These are phyloP conservation scores for Apostasia shenzhenica DNA, from an alignment of 106 monocot species.

Conservation along the genomic window DNA sequence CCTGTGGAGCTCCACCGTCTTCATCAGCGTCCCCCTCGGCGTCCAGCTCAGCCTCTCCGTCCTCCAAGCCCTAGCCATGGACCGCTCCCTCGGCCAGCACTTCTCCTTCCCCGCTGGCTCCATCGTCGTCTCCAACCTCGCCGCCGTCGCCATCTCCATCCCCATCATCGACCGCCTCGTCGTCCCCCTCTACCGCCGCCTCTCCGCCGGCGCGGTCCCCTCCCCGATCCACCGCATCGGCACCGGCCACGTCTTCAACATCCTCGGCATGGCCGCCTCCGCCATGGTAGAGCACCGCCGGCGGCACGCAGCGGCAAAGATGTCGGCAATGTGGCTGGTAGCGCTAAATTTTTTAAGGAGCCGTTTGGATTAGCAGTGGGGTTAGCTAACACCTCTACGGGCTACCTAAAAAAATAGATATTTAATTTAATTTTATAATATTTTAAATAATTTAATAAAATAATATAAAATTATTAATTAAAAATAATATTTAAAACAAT, in stretches of 20 bases:
- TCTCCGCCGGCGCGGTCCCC: slow-evolving; percentile 3
- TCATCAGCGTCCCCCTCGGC: slow-evolving; percentile 40
- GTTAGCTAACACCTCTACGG: too few species aligned
- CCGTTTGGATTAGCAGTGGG: too few species aligned
- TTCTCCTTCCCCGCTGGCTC: slow-evolving; percentile 65
- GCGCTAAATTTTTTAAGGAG: slow-evolving; percentile 10
- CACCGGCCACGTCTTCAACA: slow-evolving; percentile 37
- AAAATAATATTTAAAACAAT: too few species aligned
- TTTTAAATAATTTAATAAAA: too few species aligned
- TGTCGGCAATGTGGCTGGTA: slow-evolving; percentile 9
- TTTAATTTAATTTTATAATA: too few species aligned
- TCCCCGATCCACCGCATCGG: slow-evolving; percentile 58
- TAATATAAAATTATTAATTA: too few species aligned
- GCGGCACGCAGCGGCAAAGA: slow-evolving; percentile 2
- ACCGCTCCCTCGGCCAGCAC: slow-evolving; percentile 42
- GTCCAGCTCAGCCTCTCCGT: slow-evolving; percentile 39
- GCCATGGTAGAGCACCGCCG: slow-evolving; percentile 45
- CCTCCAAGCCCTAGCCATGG: slow-evolving; percentile 62
- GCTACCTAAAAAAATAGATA: too few species aligned
- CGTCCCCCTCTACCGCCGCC: slow-evolving; percentile 12
- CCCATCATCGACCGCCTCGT: slow-evolving; percentile 51
- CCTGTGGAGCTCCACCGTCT: slow-evolving; percentile 52
- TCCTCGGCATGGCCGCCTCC: slow-evolving; percentile 29
- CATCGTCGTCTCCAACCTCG: slow-evolving; percentile 20
- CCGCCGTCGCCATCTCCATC: slow-evolving; percentile 20